Evolutionary conservation across 345 rosid genomes (phyloP).

Genomic region (Pugionium cornutum): DNA sequence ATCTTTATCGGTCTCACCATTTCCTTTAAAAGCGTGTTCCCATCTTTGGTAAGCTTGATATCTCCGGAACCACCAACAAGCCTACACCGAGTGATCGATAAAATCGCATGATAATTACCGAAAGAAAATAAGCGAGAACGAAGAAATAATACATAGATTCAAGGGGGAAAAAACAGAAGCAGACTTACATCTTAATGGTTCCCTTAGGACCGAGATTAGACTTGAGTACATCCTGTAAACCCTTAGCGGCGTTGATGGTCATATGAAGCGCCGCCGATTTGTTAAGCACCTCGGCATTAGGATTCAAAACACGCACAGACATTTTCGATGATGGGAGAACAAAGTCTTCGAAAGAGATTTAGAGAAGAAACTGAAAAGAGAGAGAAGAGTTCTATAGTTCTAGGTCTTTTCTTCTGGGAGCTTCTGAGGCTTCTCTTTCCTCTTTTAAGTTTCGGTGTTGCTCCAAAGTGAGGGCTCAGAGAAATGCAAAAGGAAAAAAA

Average conservation of each 20-base stretch:
- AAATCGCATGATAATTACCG: not conserved
- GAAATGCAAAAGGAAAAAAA: too few species aligned
- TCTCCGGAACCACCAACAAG: slow-evolving; percentile 99
- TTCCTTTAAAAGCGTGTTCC: slow-evolving; percentile 95
- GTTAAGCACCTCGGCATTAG: slow-evolving; percentile 96
- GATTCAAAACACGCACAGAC: slow-evolving; percentile 89
- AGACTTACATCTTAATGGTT: slow-evolving; percentile 82
- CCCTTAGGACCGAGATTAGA: slow-evolving; percentile 97
- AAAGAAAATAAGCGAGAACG: not conserved
- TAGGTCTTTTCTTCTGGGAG: slow-evolving; percentile 35
- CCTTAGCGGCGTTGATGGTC: slow-evolving; percentile 98
- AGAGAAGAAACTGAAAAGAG: slow-evolving; percentile 10
- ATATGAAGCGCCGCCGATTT: slow-evolving; percentile 98
- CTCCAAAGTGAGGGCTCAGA: slow-evolving; percentile 2
- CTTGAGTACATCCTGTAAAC: slow-evolving; percentile 91
- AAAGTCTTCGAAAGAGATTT: not conserved
- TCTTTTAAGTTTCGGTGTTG: slow-evolving; percentile 24
- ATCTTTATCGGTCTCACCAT: slow-evolving; percentile 51
- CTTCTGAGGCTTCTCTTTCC: slow-evolving; percentile 25
- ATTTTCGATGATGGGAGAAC: slow-evolving; percentile 46
- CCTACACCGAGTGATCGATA: slow-evolving; percentile 40
- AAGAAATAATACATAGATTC: not conserved
- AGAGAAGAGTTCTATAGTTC: not conserved
- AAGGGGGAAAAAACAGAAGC: not conserved
- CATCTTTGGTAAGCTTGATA: slow-evolving; percentile 95